phyloP scores from a whole-genome alignment of 805 yeast species.

The Vanderwaltozyma tropicalis region DNA sequence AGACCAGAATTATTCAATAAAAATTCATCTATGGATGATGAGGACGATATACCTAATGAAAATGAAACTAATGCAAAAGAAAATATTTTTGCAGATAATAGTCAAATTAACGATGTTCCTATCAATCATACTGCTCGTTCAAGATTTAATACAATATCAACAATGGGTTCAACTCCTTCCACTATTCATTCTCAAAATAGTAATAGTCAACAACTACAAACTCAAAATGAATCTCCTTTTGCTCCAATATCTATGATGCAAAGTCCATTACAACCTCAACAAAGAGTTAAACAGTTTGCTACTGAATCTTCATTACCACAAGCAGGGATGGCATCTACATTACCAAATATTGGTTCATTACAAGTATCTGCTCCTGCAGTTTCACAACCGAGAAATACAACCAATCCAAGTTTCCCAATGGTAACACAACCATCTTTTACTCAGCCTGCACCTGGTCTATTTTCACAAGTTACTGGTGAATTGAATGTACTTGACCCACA shows the following conservation, averaged over 20 bases:
- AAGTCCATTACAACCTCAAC: constrained; percentile 29
- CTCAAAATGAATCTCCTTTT: constrained; percentile 11
- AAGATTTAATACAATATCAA: constrained; percentile 3
- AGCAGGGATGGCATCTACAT: background rate
- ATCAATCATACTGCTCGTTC: too few species aligned
- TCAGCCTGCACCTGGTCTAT: constrained; percentile 23
- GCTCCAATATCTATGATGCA: constrained; percentile 23
- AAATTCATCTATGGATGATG: background rate
- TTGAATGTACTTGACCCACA: constrained; percentile 9
- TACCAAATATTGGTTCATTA: background rate
- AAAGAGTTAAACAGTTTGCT: constrained; percentile 11
- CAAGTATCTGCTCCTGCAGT: constrained; percentile 7
- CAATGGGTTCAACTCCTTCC: background rate
- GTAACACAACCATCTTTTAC: background rate
- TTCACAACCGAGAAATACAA: constrained; percentile 5
- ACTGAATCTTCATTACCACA: constrained; percentile 9
- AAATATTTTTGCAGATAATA: background rate
- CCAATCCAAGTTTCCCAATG: background rate
- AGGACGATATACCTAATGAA: background rate
- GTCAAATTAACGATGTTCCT: background rate
- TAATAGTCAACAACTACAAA: constrained; percentile 1
- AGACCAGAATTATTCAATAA: constrained; percentile 2
- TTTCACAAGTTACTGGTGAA: constrained; percentile 25
- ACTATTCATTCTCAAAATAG: background rate
- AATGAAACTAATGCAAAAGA: background rate